A percentile compares a stretch with the other conserved stretches of the same genome.
These are phyloP conservation scores for Silybum marianum DNA, from an alignment of 129 eudicot genomes.

Conservation along the genomic window DNA sequence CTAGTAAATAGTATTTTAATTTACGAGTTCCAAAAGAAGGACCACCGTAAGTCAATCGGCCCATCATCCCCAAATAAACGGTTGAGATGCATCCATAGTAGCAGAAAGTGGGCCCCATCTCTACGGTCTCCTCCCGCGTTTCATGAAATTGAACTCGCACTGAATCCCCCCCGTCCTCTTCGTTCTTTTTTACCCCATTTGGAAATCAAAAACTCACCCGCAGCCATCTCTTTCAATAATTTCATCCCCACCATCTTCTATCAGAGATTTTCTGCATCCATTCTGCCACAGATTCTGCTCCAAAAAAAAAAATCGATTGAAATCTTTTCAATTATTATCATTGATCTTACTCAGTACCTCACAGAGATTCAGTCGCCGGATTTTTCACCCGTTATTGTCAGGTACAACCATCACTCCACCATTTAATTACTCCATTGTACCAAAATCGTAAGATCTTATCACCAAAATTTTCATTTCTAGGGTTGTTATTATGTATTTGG, in stretches of 20 bases:
- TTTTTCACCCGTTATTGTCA: constrained; percentile 3
- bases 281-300: not conserved
- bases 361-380: constrained; percentile 18
- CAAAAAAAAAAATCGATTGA: constrained; percentile 1
- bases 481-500: not conserved
- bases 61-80: constrained; percentile 15
- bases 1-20: not conserved
- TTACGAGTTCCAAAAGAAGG: not conserved
- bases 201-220: constrained; percentile 2
- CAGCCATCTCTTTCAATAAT: constrained; percentile 17
- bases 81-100: not conserved
- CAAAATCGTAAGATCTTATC: not conserved
- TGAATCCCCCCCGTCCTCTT: constrained; percentile 7
- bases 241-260: constrained; percentile 4
- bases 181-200: constrained; percentile 7
- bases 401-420: not conserved
- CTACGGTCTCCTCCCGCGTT: constrained; percentile 33
- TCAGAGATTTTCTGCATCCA: constrained; percentile 13
- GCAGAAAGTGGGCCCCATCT: constrained; percentile 19
- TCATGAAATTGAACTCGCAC: constrained; percentile 29
- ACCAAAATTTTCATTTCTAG: not conserved
- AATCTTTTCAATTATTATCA: constrained; percentile 27
- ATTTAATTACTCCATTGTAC: not conserved
- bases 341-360: not conserved
- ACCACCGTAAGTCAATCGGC: constrained; percentile 12